These are phyloP conservation scores for Yueomyces sp. DNA, from an alignment of 805 yeast species.

Conservation along the genomic window DNA sequence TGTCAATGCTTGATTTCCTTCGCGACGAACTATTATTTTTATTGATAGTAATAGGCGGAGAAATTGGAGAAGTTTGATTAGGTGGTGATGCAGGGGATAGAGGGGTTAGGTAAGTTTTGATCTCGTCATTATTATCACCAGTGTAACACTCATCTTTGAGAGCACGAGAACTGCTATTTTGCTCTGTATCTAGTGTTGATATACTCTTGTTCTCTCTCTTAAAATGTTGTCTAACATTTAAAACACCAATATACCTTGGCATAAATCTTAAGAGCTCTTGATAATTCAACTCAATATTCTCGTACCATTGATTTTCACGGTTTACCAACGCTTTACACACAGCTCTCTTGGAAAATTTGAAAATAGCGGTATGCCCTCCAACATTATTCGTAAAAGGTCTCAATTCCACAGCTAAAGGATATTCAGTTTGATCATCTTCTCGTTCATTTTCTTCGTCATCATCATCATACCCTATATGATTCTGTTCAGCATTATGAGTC, in stretches of 20 bases:
- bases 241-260: conserved; percentile 91
- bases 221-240: conserved; percentile 71
- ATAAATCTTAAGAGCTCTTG: conserved; percentile 67
- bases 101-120: neutral
- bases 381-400: conserved; percentile 88
- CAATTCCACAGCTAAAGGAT: conserved; percentile 72
- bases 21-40: neutral
- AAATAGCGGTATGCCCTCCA: conserved; percentile 97
- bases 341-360: conserved; percentile 79
- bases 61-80: neutral
- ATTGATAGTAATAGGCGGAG: neutral
- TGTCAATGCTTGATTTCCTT: neutral
- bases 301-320: conserved; percentile 86
- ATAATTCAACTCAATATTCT: conserved; percentile 67
- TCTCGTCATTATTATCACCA: neutral
- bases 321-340: conserved; percentile 89
- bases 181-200: conserved; percentile 9
- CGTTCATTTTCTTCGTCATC: conserved; percentile 14
- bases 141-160: no score
- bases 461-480: conserved; percentile 2
- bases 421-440: conserved; percentile 26
- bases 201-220: no score
- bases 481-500: neutral
- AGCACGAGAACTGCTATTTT: neutral
- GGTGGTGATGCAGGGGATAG: neutral